Base-by-base conservation (phyloP, 106 monocot genomes). In the Alisma plantagoaquatica region DNA sequence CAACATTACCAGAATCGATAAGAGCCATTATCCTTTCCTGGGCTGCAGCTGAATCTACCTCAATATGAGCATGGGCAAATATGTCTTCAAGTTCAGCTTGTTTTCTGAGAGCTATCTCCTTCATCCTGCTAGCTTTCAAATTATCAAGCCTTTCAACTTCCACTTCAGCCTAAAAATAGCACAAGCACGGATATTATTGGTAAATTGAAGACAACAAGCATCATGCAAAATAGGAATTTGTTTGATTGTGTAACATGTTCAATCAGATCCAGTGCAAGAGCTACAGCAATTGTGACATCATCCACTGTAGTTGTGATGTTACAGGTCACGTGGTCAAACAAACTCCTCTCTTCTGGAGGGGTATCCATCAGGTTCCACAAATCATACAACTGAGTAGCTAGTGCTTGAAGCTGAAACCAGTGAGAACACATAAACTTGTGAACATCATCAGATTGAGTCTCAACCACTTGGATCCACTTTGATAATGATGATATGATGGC, bases 351-450 rank as follows among this genome's bases (percentile, higher is more conserved):
- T 56, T 91, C 81, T 28, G 10, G 21, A 10, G 77, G 73, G 10
- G 91, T 81, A 75, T 91, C 91, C 91, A 91, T 91, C 28, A 91
- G 59, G 54, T 85, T 91, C 91, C 96, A 96, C 45, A 96, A 75
- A 65, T 89, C 96, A 52, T 49, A 65, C 23, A 96, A 67, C 33
- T 96, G 96, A 31, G 59, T 35, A 35, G 84, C 84, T 59, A 96
- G 69, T 28, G 77, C 83, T 87, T 94, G 93, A 60, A 94, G 69
- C 93, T 94, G 67, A 49, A 30, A 28, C 46, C 5, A 38, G 35
- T 38, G 35, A 25, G 4, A 22, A n/a, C n/a, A n/a, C n/a, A n/a
- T n/a, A n/a, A n/a, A n/a, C n/a, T n/a, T n/a, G n/a, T n/a, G n/a
- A n/a, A n/a, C n/a, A n/a, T n/a, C n/a, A n/a, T n/a, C n/a, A n/a